Evolutionary conservation across 352 stramenopile genomes (phyloP).

Genomic region (Phytophthora quininea): DNA sequence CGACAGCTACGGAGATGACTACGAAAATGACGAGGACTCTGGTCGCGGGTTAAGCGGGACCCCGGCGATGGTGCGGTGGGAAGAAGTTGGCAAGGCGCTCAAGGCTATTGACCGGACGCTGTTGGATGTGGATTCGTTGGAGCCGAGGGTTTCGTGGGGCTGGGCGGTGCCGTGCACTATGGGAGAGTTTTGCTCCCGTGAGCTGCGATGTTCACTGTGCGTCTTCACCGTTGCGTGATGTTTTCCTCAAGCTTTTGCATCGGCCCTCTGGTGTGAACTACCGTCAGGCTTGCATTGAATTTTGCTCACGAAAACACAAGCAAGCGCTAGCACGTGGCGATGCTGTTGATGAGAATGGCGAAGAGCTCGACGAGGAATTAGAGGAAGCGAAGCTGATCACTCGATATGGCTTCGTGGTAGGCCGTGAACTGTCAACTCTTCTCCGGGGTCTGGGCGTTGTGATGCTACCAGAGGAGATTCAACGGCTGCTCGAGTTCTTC

Average conservation of each 20-base stretch:
- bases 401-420: conserved; percentile 55
- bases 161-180: conserved; percentile 71
- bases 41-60: conserved; percentile 24
- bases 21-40: conserved; percentile 35
- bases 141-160: conserved; percentile 63
- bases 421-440: conserved; percentile 61
- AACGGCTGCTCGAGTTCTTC: conserved; percentile 89
- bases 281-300: conserved; percentile 72
- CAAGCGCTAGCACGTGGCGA: conserved; percentile 55
- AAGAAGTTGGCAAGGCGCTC: conserved; percentile 87
- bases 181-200: conserved; percentile 85
- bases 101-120: conserved; percentile 89
- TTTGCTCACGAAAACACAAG: conserved; percentile 66
- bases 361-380: conserved; percentile 70
- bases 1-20: conserved; percentile 33
- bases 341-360: conserved; percentile 57
- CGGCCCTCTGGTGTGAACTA: conserved; percentile 87
- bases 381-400: conserved; percentile 68
- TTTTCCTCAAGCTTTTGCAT: conserved; percentile 92
- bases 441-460: conserved; percentile 78
- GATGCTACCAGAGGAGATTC: conserved; percentile 79
- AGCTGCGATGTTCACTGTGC: conserved; percentile 90
- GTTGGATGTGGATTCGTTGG: conserved; percentile 87
- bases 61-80: conserved; percentile 55
- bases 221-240: conserved; percentile 85